Evolutionary conservation across 345 rosid species (phyloP), one percentile per base, ranked within the genome.

Genomic region (Citrus australasica): DNA sequence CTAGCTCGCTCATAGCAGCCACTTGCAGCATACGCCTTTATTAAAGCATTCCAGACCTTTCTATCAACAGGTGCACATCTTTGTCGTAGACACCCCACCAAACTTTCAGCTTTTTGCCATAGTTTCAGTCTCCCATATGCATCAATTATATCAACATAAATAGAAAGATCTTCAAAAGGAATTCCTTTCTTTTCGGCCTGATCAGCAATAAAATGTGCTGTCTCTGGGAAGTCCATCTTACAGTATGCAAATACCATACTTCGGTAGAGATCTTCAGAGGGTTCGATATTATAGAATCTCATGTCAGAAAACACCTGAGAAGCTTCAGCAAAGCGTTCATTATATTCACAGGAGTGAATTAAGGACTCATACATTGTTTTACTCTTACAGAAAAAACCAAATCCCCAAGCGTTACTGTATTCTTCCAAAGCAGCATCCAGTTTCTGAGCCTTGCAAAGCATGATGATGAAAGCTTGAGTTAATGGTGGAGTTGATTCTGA

Each of bases 1-100:
- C 98, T 92, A 17, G 95, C 99, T 27, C 86, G 87, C 85, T 95
- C 99, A 53, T 95, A 95, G 83, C 89, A 88, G 81, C 99, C 99
- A 86, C 94, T 91, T 72, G 84, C 91, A 68, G 98, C 97, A 82
- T 95, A 93, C 79, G 94, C 96, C 33, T 86, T 83, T 83, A 95
- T 91, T 78, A 95, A 85, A 75, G 96, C 91, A 86, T 95, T 93
- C 96, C 97, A 95, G 67, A 93, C 88, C 85, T 84, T 93, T 71
- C 92, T 85, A 80, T 93, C 93, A 87, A 88, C 72, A 69, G 79
- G 75, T 55, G 77, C 73, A 80, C 73, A 82, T 81, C 83, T 90
- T 78, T 91, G 92, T 85, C 90, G 89, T 82, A 92, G 82, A 79
- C 74, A 83, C 58, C 94, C 93, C 67, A 92, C 99, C 74, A 95